phyloP scores from a whole-genome alignment of 345 rosid species.

The Aquilaria malaccensis region DNA sequence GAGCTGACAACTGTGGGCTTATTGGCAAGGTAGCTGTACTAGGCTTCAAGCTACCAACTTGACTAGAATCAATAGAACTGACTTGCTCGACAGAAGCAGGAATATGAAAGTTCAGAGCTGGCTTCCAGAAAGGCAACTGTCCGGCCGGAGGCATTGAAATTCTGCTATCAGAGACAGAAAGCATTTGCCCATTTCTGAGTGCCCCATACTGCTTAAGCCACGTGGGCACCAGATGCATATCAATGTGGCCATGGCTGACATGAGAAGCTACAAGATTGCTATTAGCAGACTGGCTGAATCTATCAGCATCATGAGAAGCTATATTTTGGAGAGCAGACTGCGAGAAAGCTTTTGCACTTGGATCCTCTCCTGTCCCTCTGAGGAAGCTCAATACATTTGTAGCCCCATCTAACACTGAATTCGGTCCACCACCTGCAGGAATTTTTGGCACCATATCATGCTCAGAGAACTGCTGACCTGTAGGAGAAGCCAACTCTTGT shows the following conservation, averaged over 20 bases:
- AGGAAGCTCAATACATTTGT: slow-evolving; percentile 17
- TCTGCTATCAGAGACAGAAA: slow-evolving; percentile 16
- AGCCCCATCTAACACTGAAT: slow-evolving; percentile 24
- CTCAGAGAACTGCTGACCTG: slow-evolving; percentile 19
- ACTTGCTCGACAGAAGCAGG: slow-evolving; percentile 5
- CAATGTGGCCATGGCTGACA: slow-evolving; percentile 18
- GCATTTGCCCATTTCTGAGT: slow-evolving; percentile 37
- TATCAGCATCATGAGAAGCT: slow-evolving; percentile 18
- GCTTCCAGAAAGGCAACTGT: slow-evolving; percentile 15
- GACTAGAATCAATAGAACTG: slow-evolving; percentile 13
- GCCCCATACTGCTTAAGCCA: slow-evolving; percentile 38
- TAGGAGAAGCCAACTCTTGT: slow-evolving; percentile 12
- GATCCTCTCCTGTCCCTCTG: slow-evolving; percentile 20
- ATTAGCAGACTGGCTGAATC: slow-evolving; percentile 17
- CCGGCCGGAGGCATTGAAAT: slow-evolving; percentile 11
- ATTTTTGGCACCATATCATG: slow-evolving; percentile 16
- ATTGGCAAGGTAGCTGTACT: slow-evolving; percentile 8
- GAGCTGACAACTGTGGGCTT: slow-evolving; percentile 11
- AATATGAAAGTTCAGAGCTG: slow-evolving; percentile 12
- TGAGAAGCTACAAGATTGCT: slow-evolving; percentile 12
- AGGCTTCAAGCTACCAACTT: slow-evolving; percentile 11
- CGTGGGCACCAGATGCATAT: slow-evolving; percentile 16
- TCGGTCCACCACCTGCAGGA: slow-evolving; percentile 21
- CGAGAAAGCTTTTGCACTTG: slow-evolving; percentile 15
- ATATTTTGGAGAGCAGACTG: slow-evolving; percentile 17